Conservation (phyloP, 345 rosid genomes). For the Citrus australasica region DNA sequence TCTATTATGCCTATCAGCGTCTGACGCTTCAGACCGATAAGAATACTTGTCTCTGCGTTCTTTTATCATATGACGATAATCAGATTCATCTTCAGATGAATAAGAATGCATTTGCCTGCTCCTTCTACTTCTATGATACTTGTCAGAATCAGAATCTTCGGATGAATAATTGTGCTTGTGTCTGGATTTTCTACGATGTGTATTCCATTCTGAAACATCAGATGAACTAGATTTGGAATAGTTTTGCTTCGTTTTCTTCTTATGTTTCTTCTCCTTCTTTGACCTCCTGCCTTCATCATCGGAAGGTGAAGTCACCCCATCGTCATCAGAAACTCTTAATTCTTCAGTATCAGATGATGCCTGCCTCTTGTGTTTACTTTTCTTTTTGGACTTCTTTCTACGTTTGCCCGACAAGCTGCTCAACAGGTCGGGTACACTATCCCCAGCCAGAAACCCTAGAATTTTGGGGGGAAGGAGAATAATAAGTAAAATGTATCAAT, state of each 20-base stretch:
- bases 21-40: conserved; percentile 24
- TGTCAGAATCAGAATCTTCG: conserved; percentile 23
- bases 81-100: conserved; percentile 21
- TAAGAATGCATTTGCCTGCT: conserved; percentile 25
- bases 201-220: conserved; percentile 30
- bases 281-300: conserved; percentile 31
- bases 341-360: conserved; percentile 31
- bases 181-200: conserved; percentile 30
- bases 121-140: conserved; percentile 24
- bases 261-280: conserved; percentile 43
- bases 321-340: conserved; percentile 21
- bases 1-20: conserved; percentile 10
- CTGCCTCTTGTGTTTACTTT: conserved; percentile 41
- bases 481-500: conserved; percentile 13
- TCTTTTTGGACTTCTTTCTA: conserved; percentile 45
- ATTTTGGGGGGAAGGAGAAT: conserved; percentile 6
- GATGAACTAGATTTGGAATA: conserved; percentile 38
- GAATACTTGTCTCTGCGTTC: conserved; percentile 25
- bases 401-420: conserved; percentile 43
- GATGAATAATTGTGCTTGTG: conserved; percentile 27
- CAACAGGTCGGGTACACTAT: conserved; percentile 59
- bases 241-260: conserved; percentile 32
- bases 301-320: conserved; percentile 35
- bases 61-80: conserved; percentile 14
- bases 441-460: conserved; percentile 76